Conservation (phyloP, 2,329 filamentous ascomycete species). For the Davidsoniella eucalypti region DNA sequence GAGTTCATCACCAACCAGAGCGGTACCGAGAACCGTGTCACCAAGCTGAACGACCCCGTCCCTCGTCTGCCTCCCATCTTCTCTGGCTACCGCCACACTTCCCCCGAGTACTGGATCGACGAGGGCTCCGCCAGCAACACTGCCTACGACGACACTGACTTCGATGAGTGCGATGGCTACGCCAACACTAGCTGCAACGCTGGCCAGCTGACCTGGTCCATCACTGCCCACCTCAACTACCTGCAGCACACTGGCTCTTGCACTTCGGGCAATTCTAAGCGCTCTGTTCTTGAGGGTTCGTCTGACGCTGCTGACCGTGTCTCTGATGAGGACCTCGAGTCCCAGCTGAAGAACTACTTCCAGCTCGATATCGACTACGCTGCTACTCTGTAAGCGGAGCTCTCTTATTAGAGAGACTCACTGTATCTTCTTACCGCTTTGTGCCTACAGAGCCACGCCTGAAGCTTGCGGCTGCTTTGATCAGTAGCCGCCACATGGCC, state of each 20-base stretch:
- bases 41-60: constrained; percentile 50
- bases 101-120: constrained; percentile 51
- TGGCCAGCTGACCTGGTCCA: constrained; percentile 28
- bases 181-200: constrained; percentile 34
- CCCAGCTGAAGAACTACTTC: constrained; percentile 22
- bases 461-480: too few relatives aligned
- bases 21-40: constrained; percentile 44
- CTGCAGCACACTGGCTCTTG: constrained; percentile 29
- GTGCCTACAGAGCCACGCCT: too few relatives aligned
- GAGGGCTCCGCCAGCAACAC: constrained; percentile 20
- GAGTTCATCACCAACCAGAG: constrained; percentile 35
- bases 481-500: too few relatives aligned
- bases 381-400: constrained; percentile 11
- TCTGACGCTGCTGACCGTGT: constrained; percentile 12
- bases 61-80: constrained; percentile 47
- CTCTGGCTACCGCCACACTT: constrained; percentile 48
- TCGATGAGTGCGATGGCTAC: constrained; percentile 33
- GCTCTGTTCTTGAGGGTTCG: constrained; percentile 5
- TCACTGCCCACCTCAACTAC: constrained; percentile 32
- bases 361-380: constrained; percentile 21
- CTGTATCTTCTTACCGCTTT: too few relatives aligned
- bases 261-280: constrained; percentile 8
- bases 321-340: constrained; percentile 24
- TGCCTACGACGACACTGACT: constrained; percentile 23
- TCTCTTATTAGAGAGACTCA: too few relatives aligned